Percentiles rank a stretch among this genome's conserved stretches.
phyloP scores from a whole-genome alignment of 1,139 yeast genomes.

The Candida sanyaensis region DNA sequence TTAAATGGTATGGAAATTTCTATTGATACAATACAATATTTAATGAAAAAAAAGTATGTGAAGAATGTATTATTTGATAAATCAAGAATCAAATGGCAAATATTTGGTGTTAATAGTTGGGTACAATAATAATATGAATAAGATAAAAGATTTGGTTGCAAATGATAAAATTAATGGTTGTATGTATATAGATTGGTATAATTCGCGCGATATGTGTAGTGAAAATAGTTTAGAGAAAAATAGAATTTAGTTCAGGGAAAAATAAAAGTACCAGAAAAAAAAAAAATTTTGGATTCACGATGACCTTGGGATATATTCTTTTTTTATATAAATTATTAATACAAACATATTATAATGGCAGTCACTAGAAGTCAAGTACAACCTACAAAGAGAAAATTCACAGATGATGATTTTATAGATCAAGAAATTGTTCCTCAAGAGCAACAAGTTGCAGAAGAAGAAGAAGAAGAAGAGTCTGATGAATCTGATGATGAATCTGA shows the following conservation, averaged over 20 bases:
- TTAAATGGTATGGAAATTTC: conserved; percentile 40
- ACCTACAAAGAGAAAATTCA: conserved; percentile 25
- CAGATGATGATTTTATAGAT: conserved; percentile 23
- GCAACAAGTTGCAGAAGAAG: conserved; percentile 10
- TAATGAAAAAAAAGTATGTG: conserved; percentile 23
- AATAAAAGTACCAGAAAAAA: not conserved
- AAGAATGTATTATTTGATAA: conserved; percentile 26
- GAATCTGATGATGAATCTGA: too few species aligned
- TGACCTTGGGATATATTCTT: not conserved
- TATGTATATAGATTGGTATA: too few species aligned
- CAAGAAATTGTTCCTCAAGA: conserved; percentile 4
- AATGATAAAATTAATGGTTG: too few species aligned
- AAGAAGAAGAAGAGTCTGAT: conserved; percentile 14
- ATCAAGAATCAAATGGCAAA: conserved; percentile 33
- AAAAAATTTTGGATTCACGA: conserved; percentile 1
- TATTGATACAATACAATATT: conserved; percentile 27
- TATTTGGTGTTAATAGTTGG: conserved; percentile 35
- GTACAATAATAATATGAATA: conserved; percentile 9
- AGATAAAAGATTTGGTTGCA: conserved; percentile 1
- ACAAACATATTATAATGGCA: too few species aligned
- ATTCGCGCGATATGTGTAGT: not conserved
- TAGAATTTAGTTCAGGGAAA: not conserved
- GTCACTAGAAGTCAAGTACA: conserved; percentile 25
- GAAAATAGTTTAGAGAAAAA: not conserved
- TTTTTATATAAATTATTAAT: too few species aligned